These are phyloP conservation scores for Paramecium sexaurelia DNA, from an alignment of 73 alveolate genomes.

Conservation along the genomic window DNA sequence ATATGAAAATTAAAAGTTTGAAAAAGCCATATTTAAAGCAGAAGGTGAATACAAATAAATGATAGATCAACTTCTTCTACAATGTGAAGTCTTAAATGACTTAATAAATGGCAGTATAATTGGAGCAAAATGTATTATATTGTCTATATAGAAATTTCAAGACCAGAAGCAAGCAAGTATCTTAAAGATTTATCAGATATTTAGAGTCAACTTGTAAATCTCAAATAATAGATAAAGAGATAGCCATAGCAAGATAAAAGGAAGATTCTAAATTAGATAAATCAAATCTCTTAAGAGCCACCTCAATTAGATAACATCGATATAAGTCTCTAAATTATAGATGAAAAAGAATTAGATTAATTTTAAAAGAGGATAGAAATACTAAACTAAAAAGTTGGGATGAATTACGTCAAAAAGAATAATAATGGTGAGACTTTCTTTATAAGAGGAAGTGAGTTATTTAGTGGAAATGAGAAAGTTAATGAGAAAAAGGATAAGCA, in stretches of 20 bases:
- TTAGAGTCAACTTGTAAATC: not conserved
- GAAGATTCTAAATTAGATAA: not conserved
- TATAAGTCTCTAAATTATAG: not conserved
- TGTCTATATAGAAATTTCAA: not conserved
- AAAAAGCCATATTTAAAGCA: not conserved
- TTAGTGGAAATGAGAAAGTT: not conserved
- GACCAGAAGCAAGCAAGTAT: not conserved
- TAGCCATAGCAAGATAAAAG: not conserved
- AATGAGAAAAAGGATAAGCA: not conserved
- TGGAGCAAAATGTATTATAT: not conserved
- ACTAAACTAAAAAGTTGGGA: not conserved
- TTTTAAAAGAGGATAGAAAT: not conserved
- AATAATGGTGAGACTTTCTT: not conserved
- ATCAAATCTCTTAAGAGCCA: not conserved
- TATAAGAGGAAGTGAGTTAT: not conserved
- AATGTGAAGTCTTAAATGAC: conserved; percentile 3
- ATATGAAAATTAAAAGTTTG: not conserved
- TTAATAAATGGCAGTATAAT: not conserved
- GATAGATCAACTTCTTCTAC: not conserved
- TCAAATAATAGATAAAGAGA: not conserved
- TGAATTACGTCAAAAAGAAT: not conserved
- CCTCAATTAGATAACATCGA: not conserved
- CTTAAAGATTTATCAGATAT: not conserved
- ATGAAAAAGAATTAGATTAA: not conserved
- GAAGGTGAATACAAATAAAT: conserved; percentile 6